Evolutionary conservation across 108 stramenopile genomes (phyloP).

Genomic region (Pelagomonas calceolata): DNA sequence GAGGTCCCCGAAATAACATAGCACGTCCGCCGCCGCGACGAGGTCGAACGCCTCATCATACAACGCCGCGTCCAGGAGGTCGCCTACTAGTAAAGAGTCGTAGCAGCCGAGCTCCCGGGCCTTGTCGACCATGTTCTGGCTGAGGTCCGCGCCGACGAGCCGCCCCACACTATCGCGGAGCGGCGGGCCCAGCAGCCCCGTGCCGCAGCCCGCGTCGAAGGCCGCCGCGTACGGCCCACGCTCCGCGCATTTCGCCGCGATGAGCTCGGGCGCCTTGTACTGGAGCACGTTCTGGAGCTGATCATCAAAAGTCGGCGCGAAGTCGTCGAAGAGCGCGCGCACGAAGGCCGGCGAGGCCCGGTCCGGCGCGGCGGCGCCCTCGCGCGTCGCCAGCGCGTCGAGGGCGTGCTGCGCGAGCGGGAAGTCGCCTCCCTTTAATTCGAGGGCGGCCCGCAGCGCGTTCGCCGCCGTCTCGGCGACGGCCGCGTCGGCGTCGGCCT

Average conservation of each 20-base stretch:
- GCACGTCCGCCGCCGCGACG: slow-evolving; percentile 59
- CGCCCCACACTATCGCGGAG: slow-evolving; percentile 41
- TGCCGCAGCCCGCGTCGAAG: slow-evolving; percentile 65
- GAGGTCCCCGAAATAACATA: slow-evolving; percentile 57
- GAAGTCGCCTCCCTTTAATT: slow-evolving; percentile 41
- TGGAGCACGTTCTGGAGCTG: slow-evolving; percentile 40
- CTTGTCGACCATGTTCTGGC: slow-evolving; percentile 52
- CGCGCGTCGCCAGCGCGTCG: slow-evolving; percentile 26
- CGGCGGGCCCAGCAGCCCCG: slow-evolving; percentile 56
- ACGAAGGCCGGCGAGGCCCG: slow-evolving; percentile 61
- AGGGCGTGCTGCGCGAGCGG: slow-evolving; percentile 34
- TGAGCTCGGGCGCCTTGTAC: slow-evolving; percentile 48
- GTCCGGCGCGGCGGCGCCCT: slow-evolving; percentile 23
- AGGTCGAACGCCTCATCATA: slow-evolving; percentile 34
- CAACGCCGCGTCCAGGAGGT: neutral
- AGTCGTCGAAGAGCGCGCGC: slow-evolving; percentile 58
- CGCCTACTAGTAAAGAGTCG: neutral
- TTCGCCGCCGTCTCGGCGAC: slow-evolving; percentile 54
- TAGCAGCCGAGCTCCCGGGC: slow-evolving; percentile 12
- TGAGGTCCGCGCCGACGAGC: slow-evolving; percentile 57
- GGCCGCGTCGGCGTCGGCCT: slow-evolving; percentile 26
- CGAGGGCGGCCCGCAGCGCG: slow-evolving; percentile 45
- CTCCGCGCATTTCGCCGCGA: slow-evolving; percentile 21
- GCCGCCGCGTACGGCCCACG: slow-evolving; percentile 19
- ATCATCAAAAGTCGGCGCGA: slow-evolving; percentile 61